A percentile compares a stretch with the other conserved stretches of the same genome.
Conservation (phyloP, 1,139 yeast genomes). For the Schizosaccharomyces versatilis region DNA sequence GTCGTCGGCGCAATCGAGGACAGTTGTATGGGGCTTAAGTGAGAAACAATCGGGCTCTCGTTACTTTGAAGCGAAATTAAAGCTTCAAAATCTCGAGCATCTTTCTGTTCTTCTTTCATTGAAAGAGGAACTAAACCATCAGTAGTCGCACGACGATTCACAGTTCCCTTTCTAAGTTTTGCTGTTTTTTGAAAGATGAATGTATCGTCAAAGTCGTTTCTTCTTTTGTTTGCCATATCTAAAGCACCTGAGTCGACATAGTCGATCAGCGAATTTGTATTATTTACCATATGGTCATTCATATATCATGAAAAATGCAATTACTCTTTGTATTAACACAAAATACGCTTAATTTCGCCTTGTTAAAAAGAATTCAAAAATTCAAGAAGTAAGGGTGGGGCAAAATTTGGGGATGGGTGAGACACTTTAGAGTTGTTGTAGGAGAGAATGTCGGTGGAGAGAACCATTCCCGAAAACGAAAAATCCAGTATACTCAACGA, state of each 20-base stretch:
- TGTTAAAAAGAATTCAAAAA: too few species aligned
- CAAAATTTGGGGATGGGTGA: too few species aligned
- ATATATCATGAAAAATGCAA: too few species aligned
- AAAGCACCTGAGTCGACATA: not conserved
- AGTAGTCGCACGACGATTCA: not conserved
- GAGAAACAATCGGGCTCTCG: not conserved
- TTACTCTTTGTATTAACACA: too few species aligned
- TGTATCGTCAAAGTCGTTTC: not conserved
- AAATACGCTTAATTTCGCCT: too few species aligned
- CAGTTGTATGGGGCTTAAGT: not conserved
- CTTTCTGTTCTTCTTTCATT: not conserved
- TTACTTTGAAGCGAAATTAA: not conserved
- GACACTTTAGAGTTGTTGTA: too few species aligned
- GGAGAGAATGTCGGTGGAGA: too few species aligned
- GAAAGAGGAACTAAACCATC: not conserved
- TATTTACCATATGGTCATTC: too few species aligned
- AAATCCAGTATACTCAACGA: too few species aligned
- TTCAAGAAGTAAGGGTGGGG: too few species aligned
- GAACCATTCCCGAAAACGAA: too few species aligned
- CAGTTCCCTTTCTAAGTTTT: not conserved
- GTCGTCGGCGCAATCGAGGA: not conserved
- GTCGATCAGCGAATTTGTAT: not conserved
- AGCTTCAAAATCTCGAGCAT: not conserved
- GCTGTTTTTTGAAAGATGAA: not conserved
- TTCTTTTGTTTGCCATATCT: not conserved